phyloP scores from a whole-genome alignment of 352 stramenopile species.

The Phytophthora idaei region DNA sequence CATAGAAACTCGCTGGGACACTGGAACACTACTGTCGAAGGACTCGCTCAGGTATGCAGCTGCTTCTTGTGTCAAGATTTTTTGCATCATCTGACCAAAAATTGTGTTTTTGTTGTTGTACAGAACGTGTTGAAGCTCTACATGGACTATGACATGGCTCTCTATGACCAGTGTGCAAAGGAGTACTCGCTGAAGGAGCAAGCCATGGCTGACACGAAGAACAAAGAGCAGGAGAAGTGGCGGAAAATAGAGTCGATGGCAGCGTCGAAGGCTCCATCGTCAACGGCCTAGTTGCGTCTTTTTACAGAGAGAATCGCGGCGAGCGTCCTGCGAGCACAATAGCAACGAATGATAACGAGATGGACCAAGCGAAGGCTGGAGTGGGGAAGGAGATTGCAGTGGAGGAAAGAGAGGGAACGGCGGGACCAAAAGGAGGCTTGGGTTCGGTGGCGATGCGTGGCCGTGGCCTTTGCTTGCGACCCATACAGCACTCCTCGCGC shows the following conservation, averaged over 20 bases:
- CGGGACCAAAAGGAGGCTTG: conserved; percentile 15
- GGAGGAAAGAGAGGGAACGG: conserved; percentile 2
- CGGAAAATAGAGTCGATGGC: conserved; percentile 93
- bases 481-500: conserved; percentile 19
- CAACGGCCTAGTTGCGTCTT: conserved; percentile 43
- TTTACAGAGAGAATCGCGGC: conserved; percentile 15
- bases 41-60: conserved; percentile 80
- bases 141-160: conserved; percentile 94
- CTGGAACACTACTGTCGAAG: conserved; percentile 98
- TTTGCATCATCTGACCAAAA: too few species aligned
- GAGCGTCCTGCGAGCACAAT: conserved; percentile 22
- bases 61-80: background rate
- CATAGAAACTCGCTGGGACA: conserved; percentile 91
- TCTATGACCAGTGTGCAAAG: conserved; percentile 93
- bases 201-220: conserved; percentile 65
- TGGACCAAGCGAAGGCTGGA: conserved; percentile 26
- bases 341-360: conserved; percentile 25
- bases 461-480: conserved; percentile 17
- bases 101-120: background rate
- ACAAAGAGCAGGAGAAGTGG: conserved; percentile 91
- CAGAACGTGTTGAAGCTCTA: conserved; percentile 92
- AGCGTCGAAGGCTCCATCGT: conserved; percentile 61
- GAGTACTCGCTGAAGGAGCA: conserved; percentile 85
- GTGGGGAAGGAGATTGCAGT: conserved; percentile 18
- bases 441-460: background rate